These are phyloP conservation scores for Coprinellus aureogranulatus DNA, from an alignment of 768 basidiomycete genomes.

Conservation along the genomic window DNA sequence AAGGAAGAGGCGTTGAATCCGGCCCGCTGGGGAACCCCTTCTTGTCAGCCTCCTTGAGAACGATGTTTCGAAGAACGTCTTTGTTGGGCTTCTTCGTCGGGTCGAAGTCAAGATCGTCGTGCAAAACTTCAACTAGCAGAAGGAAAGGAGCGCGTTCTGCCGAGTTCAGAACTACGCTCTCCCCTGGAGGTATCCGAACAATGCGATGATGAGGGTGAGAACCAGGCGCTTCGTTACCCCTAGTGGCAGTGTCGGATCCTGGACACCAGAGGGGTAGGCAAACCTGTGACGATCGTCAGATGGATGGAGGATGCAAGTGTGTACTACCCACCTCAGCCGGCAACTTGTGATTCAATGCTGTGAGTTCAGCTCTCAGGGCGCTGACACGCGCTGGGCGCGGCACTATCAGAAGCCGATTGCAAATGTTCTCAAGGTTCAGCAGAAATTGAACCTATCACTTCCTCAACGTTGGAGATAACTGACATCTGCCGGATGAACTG, in stretches of 20 bases:
- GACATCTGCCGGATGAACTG: conserved; percentile 20
- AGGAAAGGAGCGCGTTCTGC: conserved; percentile 95
- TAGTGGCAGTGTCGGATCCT: conserved; percentile 58
- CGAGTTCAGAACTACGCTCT: conserved; percentile 96
- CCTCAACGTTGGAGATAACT: conserved; percentile 13
- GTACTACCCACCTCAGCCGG: conserved; percentile 77
- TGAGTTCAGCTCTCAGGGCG: conserved; percentile 94
- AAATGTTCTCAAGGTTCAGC: conserved; percentile 86
- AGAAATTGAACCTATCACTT: conserved; percentile 73
- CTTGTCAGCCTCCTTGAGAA: conserved; percentile 60
- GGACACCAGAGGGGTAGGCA: conserved; percentile 89
- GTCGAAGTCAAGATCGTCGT: conserved; percentile 90
- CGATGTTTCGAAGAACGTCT: conserved; percentile 78
- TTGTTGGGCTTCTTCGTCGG: conserved; percentile 79
- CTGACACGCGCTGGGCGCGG: conserved; percentile 93
- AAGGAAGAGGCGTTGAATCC: conserved; percentile 24
- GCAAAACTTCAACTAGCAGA: conserved; percentile 86
- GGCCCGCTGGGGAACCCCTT: conserved; percentile 63
- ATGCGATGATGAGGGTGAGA: conserved; percentile 86
- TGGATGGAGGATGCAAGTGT: not conserved
- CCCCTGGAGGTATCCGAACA: conserved; percentile 95
- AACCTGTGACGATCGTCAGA: conserved; percentile 43
- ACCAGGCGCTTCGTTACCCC: conserved; percentile 28
- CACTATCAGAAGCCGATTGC: conserved; percentile 85
- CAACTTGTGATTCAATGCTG: conserved; percentile 90